Conservation (phyloP, 139 green algal species). For the Marvania coccoides region DNA sequence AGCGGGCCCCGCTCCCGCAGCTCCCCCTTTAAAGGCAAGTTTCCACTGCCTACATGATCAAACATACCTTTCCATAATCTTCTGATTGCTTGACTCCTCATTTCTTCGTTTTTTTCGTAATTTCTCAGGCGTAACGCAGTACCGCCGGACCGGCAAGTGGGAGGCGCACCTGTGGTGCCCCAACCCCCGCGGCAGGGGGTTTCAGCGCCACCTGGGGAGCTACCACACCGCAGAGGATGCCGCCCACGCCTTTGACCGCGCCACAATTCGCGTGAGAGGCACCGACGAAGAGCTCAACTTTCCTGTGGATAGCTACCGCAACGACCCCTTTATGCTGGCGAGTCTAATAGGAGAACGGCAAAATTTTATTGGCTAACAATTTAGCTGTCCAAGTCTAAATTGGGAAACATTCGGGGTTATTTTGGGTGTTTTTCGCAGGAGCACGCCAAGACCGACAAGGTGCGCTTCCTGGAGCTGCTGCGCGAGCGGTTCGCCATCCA, state of each 20-base stretch:
- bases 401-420: too few species aligned
- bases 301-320: not conserved
- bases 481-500: not conserved
- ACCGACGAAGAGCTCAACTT: slow-evolving; percentile 6
- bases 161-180: slow-evolving; percentile 27
- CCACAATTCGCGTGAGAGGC: slow-evolving; percentile 1
- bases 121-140: slow-evolving; percentile 20
- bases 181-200: slow-evolving; percentile 8
- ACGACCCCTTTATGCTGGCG: slow-evolving; percentile 9
- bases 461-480: slow-evolving; percentile 13
- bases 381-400: too few species aligned
- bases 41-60: too few species aligned
- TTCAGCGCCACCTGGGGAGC: slow-evolving; percentile 23
- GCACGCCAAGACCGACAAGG: slow-evolving; percentile 1
- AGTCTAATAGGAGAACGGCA: too few species aligned
- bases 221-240: slow-evolving; percentile 8
- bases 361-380: too few species aligned
- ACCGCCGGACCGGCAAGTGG: slow-evolving; percentile 26
- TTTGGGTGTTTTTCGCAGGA: not conserved
- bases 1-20: too few species aligned
- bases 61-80: too few species aligned
- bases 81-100: too few species aligned
- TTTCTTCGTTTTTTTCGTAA: too few species aligned
- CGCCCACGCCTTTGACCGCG: slow-evolving; percentile 5
- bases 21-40: too few species aligned